Conservation (phyloP, 2,329 filamentous ascomycete species). For the Paradendryphiella salina region DNA sequence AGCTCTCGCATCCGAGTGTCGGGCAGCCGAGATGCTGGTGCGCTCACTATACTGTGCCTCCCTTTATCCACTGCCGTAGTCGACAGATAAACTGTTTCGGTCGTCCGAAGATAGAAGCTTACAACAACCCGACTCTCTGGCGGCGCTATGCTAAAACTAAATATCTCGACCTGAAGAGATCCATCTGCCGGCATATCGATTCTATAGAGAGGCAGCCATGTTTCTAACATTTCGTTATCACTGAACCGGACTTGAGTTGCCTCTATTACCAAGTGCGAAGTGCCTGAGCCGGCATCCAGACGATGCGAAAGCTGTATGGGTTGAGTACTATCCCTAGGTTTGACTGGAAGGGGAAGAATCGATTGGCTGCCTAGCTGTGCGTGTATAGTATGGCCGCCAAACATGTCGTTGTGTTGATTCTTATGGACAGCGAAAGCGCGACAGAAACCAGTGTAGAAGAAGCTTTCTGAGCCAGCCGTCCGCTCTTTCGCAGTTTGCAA, state of each 20-base stretch:
- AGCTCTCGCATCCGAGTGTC: slow-evolving; percentile 27
- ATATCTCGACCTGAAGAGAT: slow-evolving; percentile 24
- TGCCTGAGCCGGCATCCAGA: slow-evolving; percentile 13
- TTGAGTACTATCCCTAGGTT: neutral
- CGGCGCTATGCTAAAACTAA: slow-evolving; percentile 9
- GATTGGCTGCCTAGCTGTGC: slow-evolving; percentile 43
- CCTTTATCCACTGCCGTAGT: neutral
- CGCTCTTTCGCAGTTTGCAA: slow-evolving; percentile 32
- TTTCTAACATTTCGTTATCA: neutral
- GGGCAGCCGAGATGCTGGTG: neutral
- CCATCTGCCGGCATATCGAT: slow-evolving; percentile 40
- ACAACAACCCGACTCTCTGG: neutral
- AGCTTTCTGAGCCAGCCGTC: slow-evolving; percentile 41
- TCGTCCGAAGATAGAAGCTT: slow-evolving; percentile 26
- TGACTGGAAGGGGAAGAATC: slow-evolving; percentile 30
- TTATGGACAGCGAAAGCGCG: slow-evolving; percentile 35
- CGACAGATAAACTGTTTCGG: slow-evolving; percentile 1
- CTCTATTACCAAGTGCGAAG: slow-evolving; percentile 27
- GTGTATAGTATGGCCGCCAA: slow-evolving; percentile 23
- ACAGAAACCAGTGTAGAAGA: slow-evolving; percentile 48
- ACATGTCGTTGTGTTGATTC: slow-evolving; percentile 18
- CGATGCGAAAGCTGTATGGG: slow-evolving; percentile 14
- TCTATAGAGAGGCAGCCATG: slow-evolving; percentile 36
- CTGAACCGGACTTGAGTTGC: neutral
- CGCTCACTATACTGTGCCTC: neutral